Evolutionary conservation across 192 early-diverging fungal genomes (phyloP).

Genomic region (Backusella macrospora): DNA sequence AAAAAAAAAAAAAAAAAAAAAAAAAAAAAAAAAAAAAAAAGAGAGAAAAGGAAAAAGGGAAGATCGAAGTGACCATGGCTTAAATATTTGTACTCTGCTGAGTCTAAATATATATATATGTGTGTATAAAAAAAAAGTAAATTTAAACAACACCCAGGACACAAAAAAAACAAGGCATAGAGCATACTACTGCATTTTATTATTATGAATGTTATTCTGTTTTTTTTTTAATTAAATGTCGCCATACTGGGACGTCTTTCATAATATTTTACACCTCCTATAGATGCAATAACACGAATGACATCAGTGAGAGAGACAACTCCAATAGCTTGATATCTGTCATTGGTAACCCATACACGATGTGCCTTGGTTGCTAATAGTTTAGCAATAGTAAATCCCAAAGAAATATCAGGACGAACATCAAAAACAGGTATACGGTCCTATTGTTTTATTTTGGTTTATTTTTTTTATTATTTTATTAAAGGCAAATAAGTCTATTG

Average conservation of each 20-base stretch:
- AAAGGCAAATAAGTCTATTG: background rate
- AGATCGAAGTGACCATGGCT: constrained; percentile 19
- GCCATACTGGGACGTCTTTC: constrained; percentile 5
- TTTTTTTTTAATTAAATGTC: constrained; percentile 9
- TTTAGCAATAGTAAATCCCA: constrained; percentile 72
- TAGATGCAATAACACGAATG: constrained; percentile 42
- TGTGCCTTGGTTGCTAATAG: constrained; percentile 79
- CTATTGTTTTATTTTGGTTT: constrained; percentile 25
- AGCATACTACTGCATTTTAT: constrained; percentile 1
- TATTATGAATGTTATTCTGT: background rate
- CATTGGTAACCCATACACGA: constrained; percentile 77
- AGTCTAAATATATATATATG: constrained; percentile 3
- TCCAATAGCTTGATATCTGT: constrained; percentile 55
- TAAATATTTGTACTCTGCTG: constrained; percentile 9
- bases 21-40: background rate
- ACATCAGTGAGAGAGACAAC: constrained; percentile 81
- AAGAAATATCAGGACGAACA: constrained; percentile 66
- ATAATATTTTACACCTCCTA: background rate
- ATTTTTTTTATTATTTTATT: constrained; percentile 3
- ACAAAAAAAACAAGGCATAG: background rate
- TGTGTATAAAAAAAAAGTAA: background rate
- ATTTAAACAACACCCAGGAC: background rate
- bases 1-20: too few relatives aligned
- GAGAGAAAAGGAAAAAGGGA: background rate
- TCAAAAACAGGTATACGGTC: constrained; percentile 75